A percentile compares a stretch with the other conserved stretches of the same genome.
Evolutionary conservation across 2,329 filamentous ascomycete species (phyloP).

Genomic region (Periconia macrospinosa): DNA sequence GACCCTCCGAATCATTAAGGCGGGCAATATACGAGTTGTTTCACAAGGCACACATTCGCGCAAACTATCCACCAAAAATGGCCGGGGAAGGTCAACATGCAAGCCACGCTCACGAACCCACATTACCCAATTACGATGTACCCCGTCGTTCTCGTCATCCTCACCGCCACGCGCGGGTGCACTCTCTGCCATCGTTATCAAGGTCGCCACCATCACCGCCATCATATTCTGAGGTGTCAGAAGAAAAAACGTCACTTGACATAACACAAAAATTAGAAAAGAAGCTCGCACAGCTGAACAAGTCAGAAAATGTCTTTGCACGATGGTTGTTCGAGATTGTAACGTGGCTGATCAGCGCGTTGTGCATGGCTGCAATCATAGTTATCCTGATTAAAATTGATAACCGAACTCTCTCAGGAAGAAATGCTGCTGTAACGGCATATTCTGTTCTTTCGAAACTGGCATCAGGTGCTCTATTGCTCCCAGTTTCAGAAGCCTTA

Average conservation of each 20-base stretch:
- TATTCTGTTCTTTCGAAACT: conserved; percentile 28
- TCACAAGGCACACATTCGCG: no score
- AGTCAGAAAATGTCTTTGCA: conserved; percentile 9
- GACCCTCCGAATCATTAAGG: no score
- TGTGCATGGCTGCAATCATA: conserved; percentile 32
- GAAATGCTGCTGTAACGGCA: conserved; percentile 16
- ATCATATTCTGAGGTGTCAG: not conserved
- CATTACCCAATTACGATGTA: no score
- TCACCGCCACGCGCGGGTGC: no score
- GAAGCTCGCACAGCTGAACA: conserved; percentile 10
- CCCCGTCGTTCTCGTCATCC: no score
- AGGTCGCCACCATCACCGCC: not conserved
- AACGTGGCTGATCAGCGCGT: conserved; percentile 14
- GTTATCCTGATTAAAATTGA: no score
- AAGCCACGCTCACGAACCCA: no score
- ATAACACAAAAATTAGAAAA: conserved; percentile 13
- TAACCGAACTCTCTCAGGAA: no score
- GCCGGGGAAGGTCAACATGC: no score
- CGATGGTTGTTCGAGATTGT: conserved; percentile 16
- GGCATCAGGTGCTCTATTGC: conserved; percentile 25
- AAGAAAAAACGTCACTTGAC: not conserved
- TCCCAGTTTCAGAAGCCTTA: conserved; percentile 31
- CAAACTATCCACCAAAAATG: no score
- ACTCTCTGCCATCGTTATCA: not conserved
- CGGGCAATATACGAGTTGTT: no score